These are phyloP conservation scores for Bjerkandera adusta DNA, from an alignment of 1,284 basidiomycete species.

Conservation along the genomic window DNA sequence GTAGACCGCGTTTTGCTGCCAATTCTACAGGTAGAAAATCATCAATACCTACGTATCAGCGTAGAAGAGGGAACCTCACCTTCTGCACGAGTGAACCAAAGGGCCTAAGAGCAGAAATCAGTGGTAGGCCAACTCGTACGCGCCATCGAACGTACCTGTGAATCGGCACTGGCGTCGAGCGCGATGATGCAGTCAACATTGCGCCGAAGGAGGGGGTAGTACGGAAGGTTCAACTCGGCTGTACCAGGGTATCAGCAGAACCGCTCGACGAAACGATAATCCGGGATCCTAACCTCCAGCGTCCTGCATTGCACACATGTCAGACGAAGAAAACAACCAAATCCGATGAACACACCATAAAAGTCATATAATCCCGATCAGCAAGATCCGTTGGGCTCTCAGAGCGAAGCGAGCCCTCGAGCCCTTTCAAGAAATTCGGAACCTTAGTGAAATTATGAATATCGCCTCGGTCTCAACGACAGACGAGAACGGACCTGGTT, in stretches of 20 bases:
- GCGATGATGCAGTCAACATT: constrained; percentile 41
- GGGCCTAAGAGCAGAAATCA: constrained; percentile 24
- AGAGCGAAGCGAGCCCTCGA: constrained; percentile 32
- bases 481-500: constrained; percentile 24
- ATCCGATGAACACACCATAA: constrained; percentile 30
- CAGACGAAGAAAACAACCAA: neutral
- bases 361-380: constrained; percentile 34
- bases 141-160: constrained; percentile 26
- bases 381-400: constrained; percentile 34
- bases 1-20: constrained; percentile 32
- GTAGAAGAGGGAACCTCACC: constrained; percentile 18
- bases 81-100: constrained; percentile 40
- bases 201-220: constrained; percentile 36
- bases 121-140: neutral
- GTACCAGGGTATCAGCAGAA: neutral
- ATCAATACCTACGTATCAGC: too few relatives aligned
- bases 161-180: constrained; percentile 40
- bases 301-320: constrained; percentile 23
- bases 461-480: neutral
- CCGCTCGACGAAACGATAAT: neutral
- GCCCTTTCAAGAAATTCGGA: constrained; percentile 39
- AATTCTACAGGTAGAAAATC: constrained; percentile 27
- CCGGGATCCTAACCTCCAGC: constrained; percentile 28
- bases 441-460: constrained; percentile 21
- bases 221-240: constrained; percentile 41